A percentile compares a stretch with the other conserved stretches of the same genome.
Evolutionary conservation across 202 grass and related monocot species (phyloP).

Genomic region (Musa balbisiana): DNA sequence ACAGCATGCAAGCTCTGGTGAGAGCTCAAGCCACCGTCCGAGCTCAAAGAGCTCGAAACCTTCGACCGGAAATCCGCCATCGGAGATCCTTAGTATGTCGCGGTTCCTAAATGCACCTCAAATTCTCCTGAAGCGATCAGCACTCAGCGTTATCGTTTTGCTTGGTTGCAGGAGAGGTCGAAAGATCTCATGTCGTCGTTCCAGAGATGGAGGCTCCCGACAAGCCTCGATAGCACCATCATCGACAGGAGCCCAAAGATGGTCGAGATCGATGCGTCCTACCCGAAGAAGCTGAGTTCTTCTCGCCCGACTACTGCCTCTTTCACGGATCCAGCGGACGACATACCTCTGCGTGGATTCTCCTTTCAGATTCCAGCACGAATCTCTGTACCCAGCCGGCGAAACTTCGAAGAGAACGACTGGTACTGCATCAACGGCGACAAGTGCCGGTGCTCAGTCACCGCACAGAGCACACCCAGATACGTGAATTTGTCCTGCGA

Average conservation of each 20-base stretch:
- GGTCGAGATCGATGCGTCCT: constrained; percentile 15
- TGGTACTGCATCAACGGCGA: constrained; percentile 32
- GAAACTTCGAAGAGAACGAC: constrained; percentile 41
- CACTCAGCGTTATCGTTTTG: neutral
- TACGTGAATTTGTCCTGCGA: constrained; percentile 17
- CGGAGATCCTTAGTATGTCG: constrained; percentile 48
- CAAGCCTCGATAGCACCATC: constrained; percentile 45
- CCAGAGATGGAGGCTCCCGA: constrained; percentile 56
- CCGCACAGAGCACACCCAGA: constrained; percentile 75
- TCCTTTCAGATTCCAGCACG: constrained; percentile 32
- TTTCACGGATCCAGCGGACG: constrained; percentile 22
- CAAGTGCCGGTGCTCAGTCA: constrained; percentile 42
- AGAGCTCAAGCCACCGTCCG: constrained; percentile 64
- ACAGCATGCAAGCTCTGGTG: constrained; percentile 82
- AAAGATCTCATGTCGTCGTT: constrained; percentile 46
- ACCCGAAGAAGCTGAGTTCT: constrained; percentile 37
- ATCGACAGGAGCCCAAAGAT: constrained; percentile 82
- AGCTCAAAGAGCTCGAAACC: constrained; percentile 38
- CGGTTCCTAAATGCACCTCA: too few relatives aligned
- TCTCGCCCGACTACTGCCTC: constrained; percentile 40
- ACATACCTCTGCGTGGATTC: constrained; percentile 21
- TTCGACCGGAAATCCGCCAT: constrained; percentile 31
- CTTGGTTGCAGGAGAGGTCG: constrained; percentile 67
- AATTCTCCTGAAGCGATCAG: neutral
- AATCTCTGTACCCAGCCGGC: constrained; percentile 39